A percentile compares a stretch with the other conserved stretches of the same genome.
Evolutionary conservation across 2,329 filamentous ascomycete genomes (phyloP).

Genomic region (Fusarium sp.): DNA sequence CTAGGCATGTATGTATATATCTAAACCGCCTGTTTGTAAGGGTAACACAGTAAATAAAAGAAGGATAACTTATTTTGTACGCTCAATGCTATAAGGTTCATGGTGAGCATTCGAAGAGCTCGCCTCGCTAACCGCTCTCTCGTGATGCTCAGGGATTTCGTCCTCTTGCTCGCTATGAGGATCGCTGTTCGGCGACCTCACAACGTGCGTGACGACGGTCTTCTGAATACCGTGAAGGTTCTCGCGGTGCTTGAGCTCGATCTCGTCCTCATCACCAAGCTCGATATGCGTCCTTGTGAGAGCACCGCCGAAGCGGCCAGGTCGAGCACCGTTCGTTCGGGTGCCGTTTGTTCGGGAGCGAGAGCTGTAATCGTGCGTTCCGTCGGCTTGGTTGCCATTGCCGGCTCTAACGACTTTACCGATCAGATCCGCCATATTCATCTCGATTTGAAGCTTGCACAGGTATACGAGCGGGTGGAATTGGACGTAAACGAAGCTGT

Average conservation of each 20-base stretch:
- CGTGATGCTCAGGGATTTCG: conserved; percentile 44
- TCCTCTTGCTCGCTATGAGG: conserved; percentile 30
- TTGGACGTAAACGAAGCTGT: conserved; percentile 43
- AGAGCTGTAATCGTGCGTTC: conserved; percentile 39
- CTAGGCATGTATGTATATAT: conserved; percentile 1
- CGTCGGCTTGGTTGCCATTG: conserved; percentile 14
- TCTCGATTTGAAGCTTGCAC: conserved; percentile 43
- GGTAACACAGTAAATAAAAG: not conserved
- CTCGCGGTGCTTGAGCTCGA: conserved; percentile 43
- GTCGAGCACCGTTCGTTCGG: conserved; percentile 24
- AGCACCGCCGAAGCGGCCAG: conserved; percentile 36
- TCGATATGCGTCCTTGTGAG: conserved; percentile 45
- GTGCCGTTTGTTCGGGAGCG: conserved; percentile 28
- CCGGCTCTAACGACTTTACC: conserved; percentile 42
- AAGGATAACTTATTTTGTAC: conserved; percentile 25
- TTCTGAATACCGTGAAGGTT: conserved; percentile 44
- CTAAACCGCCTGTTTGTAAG: not conserved
- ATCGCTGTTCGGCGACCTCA: conserved; percentile 23
- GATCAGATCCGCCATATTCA: conserved; percentile 46
- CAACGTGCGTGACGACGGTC: conserved; percentile 40
- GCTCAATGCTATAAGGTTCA: conserved; percentile 41
- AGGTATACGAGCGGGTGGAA: conserved; percentile 44
- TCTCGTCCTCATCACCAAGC: conserved; percentile 45
- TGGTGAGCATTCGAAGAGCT: conserved; percentile 41
- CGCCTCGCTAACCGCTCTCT: conserved; percentile 45